Evolutionary conservation across 352 stramenopile genomes (phyloP).

Genomic region (Globisporangium apiculatum): DNA sequence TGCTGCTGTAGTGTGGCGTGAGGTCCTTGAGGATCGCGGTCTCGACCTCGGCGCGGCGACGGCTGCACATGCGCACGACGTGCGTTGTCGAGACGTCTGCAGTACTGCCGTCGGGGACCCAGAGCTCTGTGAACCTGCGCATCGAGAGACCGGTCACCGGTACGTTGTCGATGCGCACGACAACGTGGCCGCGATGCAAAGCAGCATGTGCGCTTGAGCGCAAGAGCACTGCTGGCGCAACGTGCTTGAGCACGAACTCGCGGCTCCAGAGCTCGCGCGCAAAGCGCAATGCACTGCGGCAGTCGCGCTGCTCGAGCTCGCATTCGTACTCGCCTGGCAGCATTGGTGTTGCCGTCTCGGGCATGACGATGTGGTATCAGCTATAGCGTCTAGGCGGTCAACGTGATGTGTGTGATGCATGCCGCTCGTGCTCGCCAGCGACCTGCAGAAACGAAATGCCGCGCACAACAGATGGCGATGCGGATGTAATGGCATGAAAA

Average conservation of each 20-base stretch:
- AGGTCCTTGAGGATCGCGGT: slow-evolving; percentile 24
- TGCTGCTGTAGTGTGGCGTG: background rate
- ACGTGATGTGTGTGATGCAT: no score
- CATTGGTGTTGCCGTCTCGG: background rate
- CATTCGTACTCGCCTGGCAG: slow-evolving; percentile 28
- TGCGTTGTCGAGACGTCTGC: background rate
- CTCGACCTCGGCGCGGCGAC: slow-evolving; percentile 27
- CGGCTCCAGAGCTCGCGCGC: slow-evolving; percentile 35
- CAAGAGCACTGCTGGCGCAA: slow-evolving; percentile 10
- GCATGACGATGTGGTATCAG: background rate
- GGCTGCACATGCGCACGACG: slow-evolving; percentile 21
- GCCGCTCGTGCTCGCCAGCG: no score
- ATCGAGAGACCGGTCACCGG: slow-evolving; percentile 17
- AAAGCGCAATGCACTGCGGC: slow-evolving; percentile 16
- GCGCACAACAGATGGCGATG: no score
- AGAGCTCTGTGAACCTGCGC: slow-evolving; percentile 25
- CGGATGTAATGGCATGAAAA: no score
- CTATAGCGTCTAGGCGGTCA: no score
- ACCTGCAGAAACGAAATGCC: no score
- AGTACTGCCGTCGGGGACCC: slow-evolving; percentile 7
- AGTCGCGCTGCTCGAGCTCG: slow-evolving; percentile 12
- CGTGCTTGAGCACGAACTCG: slow-evolving; percentile 31
- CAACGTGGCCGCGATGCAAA: slow-evolving; percentile 21
- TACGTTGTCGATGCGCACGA: slow-evolving; percentile 24
- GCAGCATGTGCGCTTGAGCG: slow-evolving; percentile 13